Evolutionary conservation across 371 early-diverging fungal species (phyloP).

Genomic region (Cokeromyces recurvatus): DNA sequence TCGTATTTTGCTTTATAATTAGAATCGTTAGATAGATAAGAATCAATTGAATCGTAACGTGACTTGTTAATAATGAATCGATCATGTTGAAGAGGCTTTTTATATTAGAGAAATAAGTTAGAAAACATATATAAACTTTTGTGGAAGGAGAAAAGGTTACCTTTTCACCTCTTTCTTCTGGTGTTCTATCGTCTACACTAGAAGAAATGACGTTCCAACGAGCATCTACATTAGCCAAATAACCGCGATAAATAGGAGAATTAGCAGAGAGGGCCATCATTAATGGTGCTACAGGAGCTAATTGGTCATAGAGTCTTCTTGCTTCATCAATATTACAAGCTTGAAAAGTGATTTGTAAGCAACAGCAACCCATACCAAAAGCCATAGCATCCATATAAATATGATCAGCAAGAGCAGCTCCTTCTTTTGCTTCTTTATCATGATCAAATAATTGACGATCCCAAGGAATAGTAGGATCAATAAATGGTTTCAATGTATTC

Average conservation of each 20-base stretch:
- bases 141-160: conserved; percentile 23
- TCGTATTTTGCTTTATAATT: conserved; percentile 89
- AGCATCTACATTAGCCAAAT: conserved; percentile 95
- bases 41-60: conserved; percentile 95
- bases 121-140: neutral
- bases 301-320: conserved; percentile 91
- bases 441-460: conserved; percentile 55
- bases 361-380: conserved; percentile 99
- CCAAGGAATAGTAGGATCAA: conserved; percentile 81
- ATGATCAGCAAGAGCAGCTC: conserved; percentile 85
- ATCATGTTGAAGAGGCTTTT: conserved; percentile 64
- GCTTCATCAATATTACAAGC: conserved; percentile 96
- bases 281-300: conserved; percentile 92
- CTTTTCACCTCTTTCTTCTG: conserved; percentile 87
- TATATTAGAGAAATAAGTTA: too few species aligned
- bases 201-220: conserved; percentile 97
- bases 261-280: conserved; percentile 96
- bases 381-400: conserved; percentile 99
- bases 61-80: conserved; percentile 90
- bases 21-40: conserved; percentile 82
- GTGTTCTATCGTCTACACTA: conserved; percentile 95
- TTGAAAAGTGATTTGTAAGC: conserved; percentile 99
- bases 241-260: conserved; percentile 93
- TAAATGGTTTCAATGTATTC: conserved; percentile 87
- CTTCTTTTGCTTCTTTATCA: conserved; percentile 60